Evolutionary conservation across 352 stramenopile species (phyloP), one percentile per base, ranked within the genome.

Genomic region (Phytophthora pisi): DNA sequence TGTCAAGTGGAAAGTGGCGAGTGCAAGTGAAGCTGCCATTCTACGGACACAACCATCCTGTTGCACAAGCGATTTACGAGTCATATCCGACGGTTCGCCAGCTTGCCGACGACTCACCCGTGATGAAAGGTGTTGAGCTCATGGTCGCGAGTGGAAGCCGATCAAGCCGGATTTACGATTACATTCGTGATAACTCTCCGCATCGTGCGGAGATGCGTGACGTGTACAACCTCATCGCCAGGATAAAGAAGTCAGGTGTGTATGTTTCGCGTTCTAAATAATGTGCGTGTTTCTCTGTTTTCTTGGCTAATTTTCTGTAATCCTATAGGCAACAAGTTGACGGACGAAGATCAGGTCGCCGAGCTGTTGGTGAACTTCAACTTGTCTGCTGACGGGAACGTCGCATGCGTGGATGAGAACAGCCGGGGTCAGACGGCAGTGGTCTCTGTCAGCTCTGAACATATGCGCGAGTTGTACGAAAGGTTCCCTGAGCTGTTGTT

Each of bases 111-210:
- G 2, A n/a, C 13, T 28, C 51, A 2, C 23, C 42, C 2, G 40
- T 57, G 8, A 61, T 62, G 52, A 51, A 10, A 6, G 23, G 52
- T 15, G 23, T 68, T 13, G 23, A 62, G 31, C 31, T 61, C 4
- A 51, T 57, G 42, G 61, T 62, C 3, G 34, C 20, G 0, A 57
- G 61, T 36, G 61, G 61, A 6, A 62, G 43, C 20, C 61, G 34
- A 20, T 11, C 43, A 5, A 57, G 30, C 88, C 56, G 85, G 53
- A 31, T 68, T 5, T 68, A 68, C 42, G 43, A 62, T 24, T 61
- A 46, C 42, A 57, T 68, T 10, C 40, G 45, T 2, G 24, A 46
- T 13, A 42, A 47, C 18, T 42, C 31, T 8, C 10, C 34, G 0
- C 61, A 57, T 15, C 5, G 4, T 1, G 18, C 63, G 30, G 13